Evolutionary conservation across 202 grass and related monocot genomes (phyloP).

Genomic region (Carex arenaria): DNA sequence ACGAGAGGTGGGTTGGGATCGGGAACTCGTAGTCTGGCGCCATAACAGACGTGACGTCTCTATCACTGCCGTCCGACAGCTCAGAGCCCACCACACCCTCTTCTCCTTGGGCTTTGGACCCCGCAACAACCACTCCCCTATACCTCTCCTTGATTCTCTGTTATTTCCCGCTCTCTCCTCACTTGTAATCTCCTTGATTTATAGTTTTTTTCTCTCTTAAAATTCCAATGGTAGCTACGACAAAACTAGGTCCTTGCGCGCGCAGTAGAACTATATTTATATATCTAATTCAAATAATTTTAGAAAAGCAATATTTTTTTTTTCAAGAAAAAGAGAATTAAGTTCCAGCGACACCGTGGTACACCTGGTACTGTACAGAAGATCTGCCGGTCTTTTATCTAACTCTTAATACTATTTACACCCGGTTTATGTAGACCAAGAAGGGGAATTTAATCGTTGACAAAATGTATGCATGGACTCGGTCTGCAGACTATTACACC

Average conservation of each 20-base stretch:
- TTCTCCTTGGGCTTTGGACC: not conserved
- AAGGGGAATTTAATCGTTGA: not conserved
- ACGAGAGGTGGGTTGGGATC: conserved; percentile 2
- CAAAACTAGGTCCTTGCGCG: too few species aligned
- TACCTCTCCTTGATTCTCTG: not conserved
- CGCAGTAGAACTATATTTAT: not conserved
- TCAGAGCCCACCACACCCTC: conserved; percentile 15
- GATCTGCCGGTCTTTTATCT: not conserved
- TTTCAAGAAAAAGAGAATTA: too few species aligned
- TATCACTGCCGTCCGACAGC: conserved; percentile 40
- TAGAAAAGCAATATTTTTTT: not conserved
- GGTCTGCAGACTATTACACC: not conserved
- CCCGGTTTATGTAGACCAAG: not conserved
- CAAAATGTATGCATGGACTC: not conserved
- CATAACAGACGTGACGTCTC: conserved; percentile 26
- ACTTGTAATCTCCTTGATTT: not conserved
- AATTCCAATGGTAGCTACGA: not conserved
- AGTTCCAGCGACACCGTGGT: not conserved
- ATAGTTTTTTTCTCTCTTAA: too few species aligned
- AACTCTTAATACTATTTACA: not conserved
- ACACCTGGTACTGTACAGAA: conserved; percentile 18
- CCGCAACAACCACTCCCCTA: not conserved
- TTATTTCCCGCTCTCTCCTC: not conserved
- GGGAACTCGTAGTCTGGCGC: conserved; percentile 18
- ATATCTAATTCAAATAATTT: not conserved